phyloP scores from a whole-genome alignment of 1,284 basidiomycete species.

The Thelephora terrestris region DNA sequence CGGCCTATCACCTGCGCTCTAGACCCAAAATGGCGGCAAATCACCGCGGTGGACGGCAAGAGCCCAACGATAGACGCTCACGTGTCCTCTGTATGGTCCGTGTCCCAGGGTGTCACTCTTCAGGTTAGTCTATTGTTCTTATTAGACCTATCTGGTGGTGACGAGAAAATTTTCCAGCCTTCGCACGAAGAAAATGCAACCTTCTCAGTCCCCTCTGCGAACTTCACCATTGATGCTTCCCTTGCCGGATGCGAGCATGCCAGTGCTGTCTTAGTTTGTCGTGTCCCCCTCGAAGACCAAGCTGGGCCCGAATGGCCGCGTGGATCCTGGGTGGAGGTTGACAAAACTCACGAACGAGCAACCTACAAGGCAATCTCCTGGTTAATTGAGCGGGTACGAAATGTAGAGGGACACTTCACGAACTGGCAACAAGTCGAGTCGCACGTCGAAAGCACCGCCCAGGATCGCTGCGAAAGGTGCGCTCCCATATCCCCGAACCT shows the following conservation, averaged over 20 bases:
- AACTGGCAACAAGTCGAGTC: slow-evolving; percentile 43
- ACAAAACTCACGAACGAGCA: slow-evolving; percentile 75
- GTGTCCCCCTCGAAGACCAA: slow-evolving; percentile 56
- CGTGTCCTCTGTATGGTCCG: slow-evolving; percentile 59
- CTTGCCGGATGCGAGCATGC: slow-evolving; percentile 62
- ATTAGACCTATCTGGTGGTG: not conserved
- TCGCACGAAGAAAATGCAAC: slow-evolving; percentile 46
- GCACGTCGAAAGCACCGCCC: slow-evolving; percentile 24
- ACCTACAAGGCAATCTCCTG: slow-evolving; percentile 78
- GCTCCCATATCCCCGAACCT: slow-evolving; percentile 71
- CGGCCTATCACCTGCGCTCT: slow-evolving; percentile 68
- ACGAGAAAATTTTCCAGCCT: slow-evolving; percentile 28
- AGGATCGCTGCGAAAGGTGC: slow-evolving; percentile 55
- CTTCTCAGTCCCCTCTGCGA: slow-evolving; percentile 52
- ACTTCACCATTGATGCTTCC: slow-evolving; percentile 43
- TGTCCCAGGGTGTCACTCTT: slow-evolving; percentile 33
- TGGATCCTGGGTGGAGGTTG: slow-evolving; percentile 68
- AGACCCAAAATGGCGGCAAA: slow-evolving; percentile 70
- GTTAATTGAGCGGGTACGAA: slow-evolving; percentile 76
- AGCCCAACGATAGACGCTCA: slow-evolving; percentile 42
- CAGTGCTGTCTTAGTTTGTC: slow-evolving; percentile 69
- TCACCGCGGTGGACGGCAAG: slow-evolving; percentile 29
- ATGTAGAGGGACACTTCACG: slow-evolving; percentile 53
- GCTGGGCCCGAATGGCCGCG: slow-evolving; percentile 73
- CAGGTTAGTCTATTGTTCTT: slow-evolving; percentile 32